Base-by-base conservation (phyloP, 2,329 filamentous ascomycete species). In the Ciborinia camelliae region DNA sequence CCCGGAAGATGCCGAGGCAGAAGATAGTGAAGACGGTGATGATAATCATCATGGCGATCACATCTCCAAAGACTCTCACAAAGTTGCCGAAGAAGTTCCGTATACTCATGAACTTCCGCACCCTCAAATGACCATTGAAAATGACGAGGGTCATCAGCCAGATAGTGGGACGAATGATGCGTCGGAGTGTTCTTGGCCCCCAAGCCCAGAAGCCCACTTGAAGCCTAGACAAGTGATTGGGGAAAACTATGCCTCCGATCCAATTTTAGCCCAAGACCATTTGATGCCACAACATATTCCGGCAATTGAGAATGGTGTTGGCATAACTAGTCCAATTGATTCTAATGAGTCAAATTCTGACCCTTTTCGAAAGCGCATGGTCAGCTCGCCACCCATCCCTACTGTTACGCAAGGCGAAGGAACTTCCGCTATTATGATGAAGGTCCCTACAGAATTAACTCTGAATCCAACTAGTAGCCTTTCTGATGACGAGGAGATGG, bases 401-500 rank as follows among this genome's bases (percentile, higher is more conserved):
- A 15, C 10, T 23, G 28, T 9, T 30, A 35, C 61, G 35, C 6
- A 63, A 57, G 47, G 15, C 23, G 20, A 5, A 30, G 9, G 23
- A 41, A 37, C 26, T 50, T 37, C 9, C 30, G 10, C 12, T 30
- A 20, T 39, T 6, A 50, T 28, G n/a, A 15, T 23, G 20, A 41
- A 18, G 18, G n/a, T 50, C 15, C 14, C 35, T 41, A 32, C 14
- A n/a, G 18, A 20, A 59, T 26, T n/a, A 26, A 3, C 30, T n/a
- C 15, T 14, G 32, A 20, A 26, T 14, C 32, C 28, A 52, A 62
- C 57, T 9, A 69, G 64, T 43, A 65, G 63, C 32, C 59, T 60
- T 20, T 54, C 30, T 23, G 62, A 67, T 15, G 73, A 74, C 54
- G 67, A 71, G 0, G 73, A 74, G 18, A 37, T 74, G 20, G 69